phyloP scores from a whole-genome alignment of 108 stramenopile species.

The Cyclotella baltica region DNA sequence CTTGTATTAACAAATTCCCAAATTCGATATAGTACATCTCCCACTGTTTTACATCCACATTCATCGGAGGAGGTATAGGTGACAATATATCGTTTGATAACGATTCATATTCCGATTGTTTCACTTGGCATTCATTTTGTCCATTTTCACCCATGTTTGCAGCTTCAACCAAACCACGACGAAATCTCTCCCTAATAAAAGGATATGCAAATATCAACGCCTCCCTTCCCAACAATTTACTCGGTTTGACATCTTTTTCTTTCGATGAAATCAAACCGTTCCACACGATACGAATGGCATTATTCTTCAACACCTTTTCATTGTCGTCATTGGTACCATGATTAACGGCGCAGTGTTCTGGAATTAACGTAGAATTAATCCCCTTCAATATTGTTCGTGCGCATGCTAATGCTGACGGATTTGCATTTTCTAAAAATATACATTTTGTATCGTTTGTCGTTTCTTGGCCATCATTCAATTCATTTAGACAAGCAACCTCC shows the following conservation, averaged over 20 bases:
- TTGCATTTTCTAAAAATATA: constrained; percentile 10
- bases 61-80: constrained; percentile 27
- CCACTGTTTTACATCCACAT: constrained; percentile 38
- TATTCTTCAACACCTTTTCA: constrained; percentile 1
- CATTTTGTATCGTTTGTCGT: neutral
- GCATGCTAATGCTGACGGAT: constrained; percentile 18
- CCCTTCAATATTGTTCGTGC: constrained; percentile 30
- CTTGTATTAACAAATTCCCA: constrained; percentile 27
- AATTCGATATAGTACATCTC: constrained; percentile 42
- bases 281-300: constrained; percentile 42
- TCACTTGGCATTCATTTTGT: neutral
- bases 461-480: neutral
- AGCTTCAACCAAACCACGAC: constrained; percentile 18
- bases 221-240: constrained; percentile 39
- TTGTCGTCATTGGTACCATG: neutral
- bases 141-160: neutral
- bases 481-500: neutral
- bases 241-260: constrained; percentile 32
- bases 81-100: constrained; percentile 26
- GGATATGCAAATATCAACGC: constrained; percentile 39
- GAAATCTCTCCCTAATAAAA: constrained; percentile 38
- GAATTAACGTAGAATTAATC: constrained; percentile 43
- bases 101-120: no score
- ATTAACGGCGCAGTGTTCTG: neutral
- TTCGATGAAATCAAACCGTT: constrained; percentile 19